These are phyloP conservation scores for Suillus clintonianus DNA, from an alignment of 768 basidiomycete species.

Conservation along the genomic window DNA sequence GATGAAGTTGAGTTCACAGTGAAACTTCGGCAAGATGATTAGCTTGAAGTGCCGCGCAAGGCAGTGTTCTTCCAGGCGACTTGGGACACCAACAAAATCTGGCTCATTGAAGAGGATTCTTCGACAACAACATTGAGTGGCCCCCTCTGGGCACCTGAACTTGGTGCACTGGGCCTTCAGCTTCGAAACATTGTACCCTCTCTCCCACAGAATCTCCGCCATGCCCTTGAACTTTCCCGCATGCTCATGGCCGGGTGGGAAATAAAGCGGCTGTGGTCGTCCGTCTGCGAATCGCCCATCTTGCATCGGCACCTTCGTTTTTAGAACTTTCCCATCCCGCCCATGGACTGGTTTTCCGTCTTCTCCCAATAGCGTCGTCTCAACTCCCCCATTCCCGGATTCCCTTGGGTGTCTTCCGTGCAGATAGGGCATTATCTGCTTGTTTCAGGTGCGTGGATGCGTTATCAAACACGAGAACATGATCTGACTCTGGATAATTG, in stretches of 20 bases:
- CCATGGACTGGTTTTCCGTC: conserved; percentile 25
- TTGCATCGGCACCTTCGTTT: conserved; percentile 34
- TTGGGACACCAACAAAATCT: neutral
- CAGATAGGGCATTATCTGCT: conserved; percentile 19
- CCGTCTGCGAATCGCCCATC: conserved; percentile 21
- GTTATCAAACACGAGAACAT: conserved; percentile 28
- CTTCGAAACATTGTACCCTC: neutral
- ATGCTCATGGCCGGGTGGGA: conserved; percentile 20
- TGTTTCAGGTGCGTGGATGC: conserved; percentile 24
- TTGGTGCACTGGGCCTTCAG: conserved; percentile 4
- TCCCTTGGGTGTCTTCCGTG: conserved; percentile 21
- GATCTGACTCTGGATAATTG: conserved; percentile 29
- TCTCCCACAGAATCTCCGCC: conserved; percentile 27
- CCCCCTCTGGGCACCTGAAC: conserved; percentile 2
- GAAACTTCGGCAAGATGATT: neutral
- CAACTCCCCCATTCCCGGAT: conserved; percentile 2
- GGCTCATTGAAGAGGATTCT: neutral
- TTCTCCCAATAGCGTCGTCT: neutral
- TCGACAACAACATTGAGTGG: conserved; percentile 3
- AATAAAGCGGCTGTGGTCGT: conserved; percentile 27
- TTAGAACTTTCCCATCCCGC: conserved; percentile 24
- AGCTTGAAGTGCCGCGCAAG: neutral
- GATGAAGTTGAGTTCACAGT: neutral
- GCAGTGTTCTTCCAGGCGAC: neutral
- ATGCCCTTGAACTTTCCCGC: conserved; percentile 37